A percentile compares a stretch with the other conserved stretches of the same genome.
Conservation (phyloP, 2,329 filamentous ascomycete genomes). For the Neobulgaria alba region DNA sequence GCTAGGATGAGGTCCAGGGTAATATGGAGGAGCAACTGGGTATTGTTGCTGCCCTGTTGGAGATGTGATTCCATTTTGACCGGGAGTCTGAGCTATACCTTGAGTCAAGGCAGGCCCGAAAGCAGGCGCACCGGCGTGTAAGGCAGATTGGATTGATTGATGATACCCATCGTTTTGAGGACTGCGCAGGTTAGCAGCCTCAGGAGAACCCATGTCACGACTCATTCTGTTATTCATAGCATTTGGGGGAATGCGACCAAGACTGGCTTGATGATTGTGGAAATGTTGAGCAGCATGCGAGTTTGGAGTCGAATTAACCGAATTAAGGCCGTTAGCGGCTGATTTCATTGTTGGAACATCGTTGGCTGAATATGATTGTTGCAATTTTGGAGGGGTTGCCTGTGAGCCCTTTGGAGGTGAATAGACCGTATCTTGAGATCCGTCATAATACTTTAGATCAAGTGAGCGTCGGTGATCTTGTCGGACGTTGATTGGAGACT, state of each 20-base stretch:
- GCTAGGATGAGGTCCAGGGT: conserved; percentile 29
- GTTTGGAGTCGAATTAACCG: conserved; percentile 35
- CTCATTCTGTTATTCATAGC: conserved; percentile 60
- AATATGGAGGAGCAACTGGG: conserved; percentile 26
- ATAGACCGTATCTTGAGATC: conserved; percentile 24
- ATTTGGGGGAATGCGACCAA: conserved; percentile 68
- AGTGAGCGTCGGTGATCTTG: conserved; percentile 49
- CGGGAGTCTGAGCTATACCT: conserved; percentile 24
- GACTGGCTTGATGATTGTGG: conserved; percentile 69
- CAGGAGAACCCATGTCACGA: conserved; percentile 49
- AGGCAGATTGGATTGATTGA: conserved; percentile 58
- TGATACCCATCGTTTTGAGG: conserved; percentile 39
- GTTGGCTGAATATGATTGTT: conserved; percentile 83
- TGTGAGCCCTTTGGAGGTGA: conserved; percentile 43
- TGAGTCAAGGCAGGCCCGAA: conserved; percentile 59
- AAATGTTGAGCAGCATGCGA: conserved; percentile 50
- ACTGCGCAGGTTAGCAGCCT: conserved; percentile 30
- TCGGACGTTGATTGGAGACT: conserved; percentile 39
- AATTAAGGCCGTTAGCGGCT: conserved; percentile 28
- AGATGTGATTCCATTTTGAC: conserved; percentile 21
- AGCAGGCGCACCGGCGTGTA: conserved; percentile 71
- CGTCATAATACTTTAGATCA: conserved; percentile 40
- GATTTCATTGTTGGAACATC: conserved; percentile 78
- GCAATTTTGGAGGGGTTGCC: conserved; percentile 63
- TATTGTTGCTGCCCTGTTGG: conserved; percentile 23